A percentile compares a stretch with the other conserved stretches of the same genome.
Conservation (phyloP, 371 early-diverging fungal species). For the Mortierella sp. region DNA sequence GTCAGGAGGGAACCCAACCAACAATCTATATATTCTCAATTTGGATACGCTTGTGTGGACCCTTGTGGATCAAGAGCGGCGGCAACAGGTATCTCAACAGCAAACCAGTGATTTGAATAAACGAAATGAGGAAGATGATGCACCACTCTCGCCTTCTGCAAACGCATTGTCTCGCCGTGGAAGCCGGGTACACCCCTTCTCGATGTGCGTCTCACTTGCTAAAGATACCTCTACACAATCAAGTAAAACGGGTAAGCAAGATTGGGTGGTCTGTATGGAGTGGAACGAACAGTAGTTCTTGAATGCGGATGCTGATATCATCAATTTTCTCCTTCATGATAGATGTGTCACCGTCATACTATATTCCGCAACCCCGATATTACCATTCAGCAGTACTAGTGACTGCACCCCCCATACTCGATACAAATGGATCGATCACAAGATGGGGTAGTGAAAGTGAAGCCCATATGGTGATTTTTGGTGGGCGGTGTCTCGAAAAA, state of each 20-base stretch:
- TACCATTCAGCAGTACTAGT: constrained; percentile 42
- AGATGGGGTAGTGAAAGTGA: constrained; percentile 41
- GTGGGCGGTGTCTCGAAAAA: constrained; percentile 27
- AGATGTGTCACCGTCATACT: background rate
- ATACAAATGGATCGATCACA: constrained; percentile 21
- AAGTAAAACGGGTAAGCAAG: constrained; percentile 6
- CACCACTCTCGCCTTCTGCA: background rate
- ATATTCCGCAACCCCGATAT: constrained; percentile 34
- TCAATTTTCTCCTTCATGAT: background rate
- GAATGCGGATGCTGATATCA: constrained; percentile 9
- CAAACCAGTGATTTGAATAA: background rate
- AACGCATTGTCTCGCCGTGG: background rate
- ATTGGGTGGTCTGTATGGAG: background rate
- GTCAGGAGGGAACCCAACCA: constrained; percentile 71
- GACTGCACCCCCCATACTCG: constrained; percentile 41
- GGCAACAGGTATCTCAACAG: background rate
- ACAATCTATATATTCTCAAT: constrained; percentile 75
- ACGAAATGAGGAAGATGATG: background rate
- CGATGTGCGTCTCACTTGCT: background rate
- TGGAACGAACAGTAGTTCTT: background rate
- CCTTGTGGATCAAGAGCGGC: constrained; percentile 17
- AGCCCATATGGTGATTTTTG: constrained; percentile 50
- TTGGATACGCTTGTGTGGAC: constrained; percentile 71
- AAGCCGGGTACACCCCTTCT: constrained; percentile 4
- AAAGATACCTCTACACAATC: background rate